phyloP scores from a whole-genome alignment of 495 filamentous ascomycete species.

The Hypoxylon trugodes region DNA sequence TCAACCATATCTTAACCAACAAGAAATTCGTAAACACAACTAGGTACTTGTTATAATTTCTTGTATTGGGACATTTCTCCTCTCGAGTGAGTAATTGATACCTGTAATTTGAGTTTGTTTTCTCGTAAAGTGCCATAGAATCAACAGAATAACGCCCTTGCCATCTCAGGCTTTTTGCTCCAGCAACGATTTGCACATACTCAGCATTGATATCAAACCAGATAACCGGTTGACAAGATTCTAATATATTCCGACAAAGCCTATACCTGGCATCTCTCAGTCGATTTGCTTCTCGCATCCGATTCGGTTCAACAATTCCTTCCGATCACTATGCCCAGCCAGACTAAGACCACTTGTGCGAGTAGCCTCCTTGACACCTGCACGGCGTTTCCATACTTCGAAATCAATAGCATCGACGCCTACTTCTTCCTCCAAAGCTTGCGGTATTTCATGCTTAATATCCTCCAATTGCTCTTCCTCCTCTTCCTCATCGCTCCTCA shows the following conservation, averaged over 20 bases:
- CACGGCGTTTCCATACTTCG: constrained; percentile 6
- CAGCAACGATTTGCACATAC: no score
- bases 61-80: no score
- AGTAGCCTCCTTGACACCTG: not conserved
- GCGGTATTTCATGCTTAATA: not conserved
- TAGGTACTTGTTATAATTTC: no score
- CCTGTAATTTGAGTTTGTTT: no score
- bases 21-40: no score
- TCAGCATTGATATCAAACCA: not conserved
- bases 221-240: not conserved
- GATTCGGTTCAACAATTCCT: constrained; percentile 7
- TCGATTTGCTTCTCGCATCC: constrained; percentile 13
- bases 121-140: no score
- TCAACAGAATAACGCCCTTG: no score
- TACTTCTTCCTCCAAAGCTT: constrained; percentile 1
- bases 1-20: no score
- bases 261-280: not conserved
- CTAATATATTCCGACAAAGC: not conserved
- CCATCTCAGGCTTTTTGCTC: no score
- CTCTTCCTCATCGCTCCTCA: constrained; percentile 5
- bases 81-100: no score
- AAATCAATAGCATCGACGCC: constrained; percentile 8
- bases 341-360: not conserved
- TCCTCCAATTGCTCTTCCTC: not conserved
- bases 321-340: constrained; percentile 9